phyloP scores from a whole-genome alignment of 2,329 filamentous ascomycete species.

The Metarhizium guizhouense region DNA sequence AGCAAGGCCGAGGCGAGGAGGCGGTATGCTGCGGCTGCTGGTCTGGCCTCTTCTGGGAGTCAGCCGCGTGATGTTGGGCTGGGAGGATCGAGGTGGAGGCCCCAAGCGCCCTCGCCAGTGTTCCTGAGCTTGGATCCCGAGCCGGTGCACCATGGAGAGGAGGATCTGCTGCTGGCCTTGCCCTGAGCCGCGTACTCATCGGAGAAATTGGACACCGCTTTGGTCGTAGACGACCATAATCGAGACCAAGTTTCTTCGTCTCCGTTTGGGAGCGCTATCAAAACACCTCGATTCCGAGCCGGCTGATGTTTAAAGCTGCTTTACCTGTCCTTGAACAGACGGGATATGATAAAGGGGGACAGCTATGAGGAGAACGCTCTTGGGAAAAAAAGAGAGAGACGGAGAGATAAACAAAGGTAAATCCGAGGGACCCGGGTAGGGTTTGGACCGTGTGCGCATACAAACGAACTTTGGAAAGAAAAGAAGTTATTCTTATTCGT shows the following conservation, averaged over 20 bases:
- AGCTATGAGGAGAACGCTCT: too few relatives aligned
- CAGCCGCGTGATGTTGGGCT: background rate
- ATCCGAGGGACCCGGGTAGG: background rate
- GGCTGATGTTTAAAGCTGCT: background rate
- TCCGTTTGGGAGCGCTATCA: background rate
- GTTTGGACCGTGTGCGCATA: background rate
- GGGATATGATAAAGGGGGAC: too few relatives aligned
- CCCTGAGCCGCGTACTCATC: background rate
- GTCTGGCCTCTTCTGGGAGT: background rate
- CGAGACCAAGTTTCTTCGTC: background rate
- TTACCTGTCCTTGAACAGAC: too few relatives aligned
- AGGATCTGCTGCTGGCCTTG: constrained; percentile 3
- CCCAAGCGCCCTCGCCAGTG: background rate
- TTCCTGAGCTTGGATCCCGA: background rate
- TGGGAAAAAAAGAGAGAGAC: background rate
- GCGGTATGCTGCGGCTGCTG: background rate
- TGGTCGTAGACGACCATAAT: too few relatives aligned
- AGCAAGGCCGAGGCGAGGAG: background rate
- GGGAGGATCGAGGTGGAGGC: constrained; percentile 2
- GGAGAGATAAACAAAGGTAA: background rate
- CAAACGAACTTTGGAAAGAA: background rate
- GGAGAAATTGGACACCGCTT: background rate
- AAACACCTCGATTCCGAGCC: background rate
- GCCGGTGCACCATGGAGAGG: background rate
- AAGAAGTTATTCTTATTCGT: background rate